Evolutionary conservation across 306 rosid species (phyloP), one percentile per base, ranked within the genome.

Genomic region (Urtica urens): DNA sequence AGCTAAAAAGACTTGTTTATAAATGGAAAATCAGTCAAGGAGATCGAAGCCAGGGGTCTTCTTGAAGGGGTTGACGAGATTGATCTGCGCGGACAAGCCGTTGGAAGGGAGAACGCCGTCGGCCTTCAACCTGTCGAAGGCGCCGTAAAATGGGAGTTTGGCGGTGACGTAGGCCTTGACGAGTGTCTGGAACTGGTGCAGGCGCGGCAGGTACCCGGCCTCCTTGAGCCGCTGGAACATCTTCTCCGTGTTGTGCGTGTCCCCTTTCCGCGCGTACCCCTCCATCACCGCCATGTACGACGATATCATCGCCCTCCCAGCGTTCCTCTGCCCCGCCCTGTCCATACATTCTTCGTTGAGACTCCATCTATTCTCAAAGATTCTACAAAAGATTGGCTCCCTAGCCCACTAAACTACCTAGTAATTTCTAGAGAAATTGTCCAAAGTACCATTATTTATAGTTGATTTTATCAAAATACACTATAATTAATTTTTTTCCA

Each of bases 21-120:
- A n/a, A n/a, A n/a, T n/a, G n/a, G n/a, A n/a, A n/a, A n/a, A n/a
- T 84, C 69, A 79, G 51, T 85, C 99, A 71, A 90, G 74, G 76
- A 90, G 75, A 46, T 81, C 87, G 0, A 76, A 79, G 38, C 46
- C 71, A 2, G 74, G 63, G 22, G 74, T 74, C 64, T 71, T 90
- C 78, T 69, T 79, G 35, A 85, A 85, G 3, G 83, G 71, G 60
- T 90, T 87, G 38, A 75, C 66, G 62, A 53, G 79, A 57, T 23
- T 26, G 60, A 90, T 33, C 64, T 43, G 59, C 27, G 6, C 52
- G 3, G 46, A 53, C 72, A 85, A 23, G 45, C 0, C 15, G 47
- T 31, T 72, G 65, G 46, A 81, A 44, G 94, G 79, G 60, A 51
- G 62, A 34, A 90, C 2, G 41, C 67, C 60, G 47, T 84, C 94